These are phyloP conservation scores for Lasiosphaeria hispida DNA, from an alignment of 495 filamentous ascomycete genomes.

Conservation along the genomic window DNA sequence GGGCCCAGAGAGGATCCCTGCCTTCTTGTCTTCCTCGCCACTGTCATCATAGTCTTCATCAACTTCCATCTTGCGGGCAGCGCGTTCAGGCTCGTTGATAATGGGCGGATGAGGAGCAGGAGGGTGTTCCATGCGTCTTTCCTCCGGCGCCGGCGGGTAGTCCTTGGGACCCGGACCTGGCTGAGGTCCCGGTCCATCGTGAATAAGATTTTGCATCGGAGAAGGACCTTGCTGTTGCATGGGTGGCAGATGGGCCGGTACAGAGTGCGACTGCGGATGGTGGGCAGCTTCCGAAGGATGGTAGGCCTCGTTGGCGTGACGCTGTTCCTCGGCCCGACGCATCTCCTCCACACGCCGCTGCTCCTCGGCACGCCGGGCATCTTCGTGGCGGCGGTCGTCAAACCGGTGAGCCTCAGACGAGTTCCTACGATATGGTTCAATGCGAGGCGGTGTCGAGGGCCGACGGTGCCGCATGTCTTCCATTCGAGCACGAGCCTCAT, in stretches of 20 bases:
- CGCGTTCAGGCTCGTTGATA: constrained; percentile 67
- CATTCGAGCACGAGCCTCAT: constrained; percentile 80
- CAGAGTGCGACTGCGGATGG: constrained; percentile 66
- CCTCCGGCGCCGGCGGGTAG: constrained; percentile 51
- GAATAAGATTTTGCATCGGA: constrained; percentile 57
- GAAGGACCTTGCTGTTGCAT: constrained; percentile 64
- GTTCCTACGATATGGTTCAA: constrained; percentile 65
- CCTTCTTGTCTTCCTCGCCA: constrained; percentile 78
- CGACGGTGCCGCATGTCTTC: constrained; percentile 80
- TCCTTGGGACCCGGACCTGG: constrained; percentile 60
- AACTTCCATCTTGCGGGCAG: constrained; percentile 91
- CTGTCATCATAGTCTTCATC: constrained; percentile 95
- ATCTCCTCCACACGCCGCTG: constrained; percentile 50
- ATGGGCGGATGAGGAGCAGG: constrained; percentile 47
- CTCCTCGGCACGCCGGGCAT: constrained; percentile 45
- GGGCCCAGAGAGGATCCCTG: constrained; percentile 36
- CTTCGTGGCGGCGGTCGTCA: constrained; percentile 49
- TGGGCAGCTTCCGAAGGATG: constrained; percentile 90
- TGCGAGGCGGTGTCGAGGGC: constrained; percentile 64
- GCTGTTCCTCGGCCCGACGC: constrained; percentile 56
- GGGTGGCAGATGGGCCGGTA: constrained; percentile 66
- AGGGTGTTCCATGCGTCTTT: constrained; percentile 46
- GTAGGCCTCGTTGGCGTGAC: constrained; percentile 70
- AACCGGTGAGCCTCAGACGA: constrained; percentile 72
- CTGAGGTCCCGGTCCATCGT: constrained; percentile 46